Evolutionary conservation across 2,329 filamentous ascomycete species (phyloP), one percentile per base, ranked within the genome.

Genomic region (Fusarium chaquense): DNA sequence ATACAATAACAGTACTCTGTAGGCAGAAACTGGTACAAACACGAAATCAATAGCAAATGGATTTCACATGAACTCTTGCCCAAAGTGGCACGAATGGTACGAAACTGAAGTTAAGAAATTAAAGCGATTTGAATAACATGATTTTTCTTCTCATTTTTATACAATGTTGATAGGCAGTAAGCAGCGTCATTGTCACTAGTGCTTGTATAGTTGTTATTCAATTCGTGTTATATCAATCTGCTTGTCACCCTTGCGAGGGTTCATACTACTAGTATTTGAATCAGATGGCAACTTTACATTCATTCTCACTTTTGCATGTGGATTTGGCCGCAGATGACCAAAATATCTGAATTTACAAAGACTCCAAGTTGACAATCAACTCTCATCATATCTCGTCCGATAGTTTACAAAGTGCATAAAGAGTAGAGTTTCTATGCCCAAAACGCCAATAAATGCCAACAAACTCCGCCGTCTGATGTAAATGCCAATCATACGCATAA

Each of bases 361-460:
- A 69, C 60, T 69, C 36, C 20, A 57, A 61, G 40, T 56, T 20
- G 33, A 20, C 16, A 18, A 24, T 43, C 43, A 40, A 26, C 24
- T n/a, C n/a, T 55, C 18, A 53, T 20, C 24, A 4, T 18, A 28
- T 50, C 44, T 52, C 26, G 8, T 16, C 28, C 28, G 33, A 40
- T 52, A 24, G 33, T 52, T 30, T 22, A 50, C n/a, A 18, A 43
- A 38, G 13, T 45, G 30, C 35, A 36, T 60, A 41, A 35, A 56
- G 67, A 70, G 67, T 70, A 54, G 67, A 47, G 67, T 64, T 70
- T 59, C 20, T 26, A 15, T 53, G 13, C 44, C 47, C 18, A 33
- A 52, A 36, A 32, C 33, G 28, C 52, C 53, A 62, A 44, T 20
- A 46, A 47, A 43, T 65, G 6, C 28, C 24, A 35, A 49, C 16